A percentile compares a stretch with the other conserved stretches of the same genome.
phyloP scores from a whole-genome alignment of 495 filamentous ascomycete genomes.

The Daldinia decipiens region DNA sequence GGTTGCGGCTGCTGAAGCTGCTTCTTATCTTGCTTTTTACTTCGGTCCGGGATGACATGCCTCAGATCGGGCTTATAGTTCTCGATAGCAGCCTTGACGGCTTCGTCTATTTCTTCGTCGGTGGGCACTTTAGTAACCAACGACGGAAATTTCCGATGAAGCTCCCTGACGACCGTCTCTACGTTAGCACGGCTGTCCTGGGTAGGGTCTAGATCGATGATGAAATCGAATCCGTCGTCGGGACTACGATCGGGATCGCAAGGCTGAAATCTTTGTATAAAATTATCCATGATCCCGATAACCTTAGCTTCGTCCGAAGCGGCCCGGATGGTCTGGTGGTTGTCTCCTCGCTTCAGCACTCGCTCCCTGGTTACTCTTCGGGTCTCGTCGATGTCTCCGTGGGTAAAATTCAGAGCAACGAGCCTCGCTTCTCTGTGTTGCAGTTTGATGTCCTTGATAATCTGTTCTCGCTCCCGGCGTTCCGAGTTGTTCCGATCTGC shows the following conservation, averaged over 20 bases:
- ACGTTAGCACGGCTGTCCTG: slow-evolving; percentile 84
- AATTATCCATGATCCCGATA: slow-evolving; percentile 93
- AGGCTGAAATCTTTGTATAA: slow-evolving; percentile 84
- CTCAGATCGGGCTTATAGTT: slow-evolving; percentile 81
- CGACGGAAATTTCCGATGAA: slow-evolving; percentile 78
- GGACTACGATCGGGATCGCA: slow-evolving; percentile 70
- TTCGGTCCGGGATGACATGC: slow-evolving; percentile 70
- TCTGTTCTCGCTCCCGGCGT: slow-evolving; percentile 83
- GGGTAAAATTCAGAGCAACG: slow-evolving; percentile 93
- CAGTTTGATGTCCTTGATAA: slow-evolving; percentile 78
- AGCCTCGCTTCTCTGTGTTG: slow-evolving; percentile 70
- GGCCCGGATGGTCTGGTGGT: slow-evolving; percentile 97
- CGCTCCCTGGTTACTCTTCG: slow-evolving; percentile 78
- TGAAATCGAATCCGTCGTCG: slow-evolving; percentile 79
- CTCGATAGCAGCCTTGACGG: slow-evolving; percentile 77
- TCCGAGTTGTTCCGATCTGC: slow-evolving; percentile 96
- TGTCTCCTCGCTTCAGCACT: slow-evolving; percentile 88
- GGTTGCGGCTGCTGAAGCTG: slow-evolving; percentile 48
- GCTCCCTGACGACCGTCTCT: slow-evolving; percentile 75
- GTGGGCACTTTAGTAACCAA: slow-evolving; percentile 78
- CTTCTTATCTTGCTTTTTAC: slow-evolving; percentile 54
- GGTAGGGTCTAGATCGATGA: slow-evolving; percentile 86
- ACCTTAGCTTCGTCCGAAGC: slow-evolving; percentile 73
- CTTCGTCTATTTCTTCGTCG: slow-evolving; percentile 78
- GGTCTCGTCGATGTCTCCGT: slow-evolving; percentile 76